phyloP scores from a whole-genome alignment of 345 rosid species.

The Gynandropsis gynandra region DNA sequence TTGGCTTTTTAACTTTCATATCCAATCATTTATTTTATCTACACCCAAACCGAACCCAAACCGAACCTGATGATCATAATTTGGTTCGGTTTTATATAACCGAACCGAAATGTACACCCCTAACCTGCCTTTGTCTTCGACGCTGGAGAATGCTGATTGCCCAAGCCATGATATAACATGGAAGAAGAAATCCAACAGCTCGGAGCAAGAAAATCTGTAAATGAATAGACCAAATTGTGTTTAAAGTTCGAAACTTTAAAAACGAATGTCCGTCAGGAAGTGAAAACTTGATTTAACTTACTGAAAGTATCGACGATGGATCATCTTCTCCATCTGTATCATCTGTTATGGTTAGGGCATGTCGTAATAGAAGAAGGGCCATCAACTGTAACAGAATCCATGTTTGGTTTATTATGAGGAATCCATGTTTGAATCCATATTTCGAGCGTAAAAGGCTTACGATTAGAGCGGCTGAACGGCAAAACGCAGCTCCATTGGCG shows the following conservation, averaged over 20 bases:
- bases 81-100: too few relatives aligned
- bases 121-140: constrained; percentile 80
- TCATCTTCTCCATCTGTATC: constrained; percentile 72
- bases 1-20: too few relatives aligned
- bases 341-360: constrained; percentile 58
- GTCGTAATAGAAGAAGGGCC: constrained; percentile 83
- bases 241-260: constrained; percentile 4
- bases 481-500: constrained; percentile 86
- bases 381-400: constrained; percentile 45
- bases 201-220: constrained; percentile 71
- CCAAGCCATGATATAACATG: constrained; percentile 99
- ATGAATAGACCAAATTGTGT: constrained; percentile 12
- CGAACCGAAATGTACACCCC: too few relatives aligned
- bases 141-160: constrained; percentile 86
- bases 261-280: too few relatives aligned
- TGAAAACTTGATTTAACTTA: constrained; percentile 31
- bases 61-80: too few relatives aligned
- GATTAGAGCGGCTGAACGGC: constrained; percentile 94
- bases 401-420: not conserved
- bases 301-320: constrained; percentile 61
- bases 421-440: not conserved
- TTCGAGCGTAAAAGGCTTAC: constrained; percentile 33
- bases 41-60: too few relatives aligned
- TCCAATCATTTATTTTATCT: too few relatives aligned
- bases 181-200: constrained; percentile 75